These are phyloP conservation scores for Calocybe gambosa DNA, from an alignment of 1,284 basidiomycete genomes.

Conservation along the genomic window DNA sequence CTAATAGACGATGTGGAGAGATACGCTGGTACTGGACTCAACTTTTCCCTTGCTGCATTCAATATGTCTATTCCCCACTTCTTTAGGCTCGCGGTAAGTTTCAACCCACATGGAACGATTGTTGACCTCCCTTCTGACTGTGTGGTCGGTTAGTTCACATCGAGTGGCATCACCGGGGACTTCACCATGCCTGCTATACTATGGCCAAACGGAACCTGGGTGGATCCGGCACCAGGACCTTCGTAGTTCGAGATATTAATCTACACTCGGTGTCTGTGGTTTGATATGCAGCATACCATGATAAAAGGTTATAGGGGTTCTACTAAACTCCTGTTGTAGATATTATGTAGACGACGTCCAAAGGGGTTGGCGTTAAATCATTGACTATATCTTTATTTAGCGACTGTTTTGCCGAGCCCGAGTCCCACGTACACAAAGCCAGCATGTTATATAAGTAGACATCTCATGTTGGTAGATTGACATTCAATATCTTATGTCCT, in stretches of 20 bases:
- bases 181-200: constrained; percentile 78
- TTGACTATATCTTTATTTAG: not conserved
- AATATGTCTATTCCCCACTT: constrained; percentile 69
- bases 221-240: constrained; percentile 62
- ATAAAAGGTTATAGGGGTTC: too few relatives aligned
- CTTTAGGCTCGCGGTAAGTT: constrained; percentile 75
- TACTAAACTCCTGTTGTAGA: not conserved
- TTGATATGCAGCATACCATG: not conserved
- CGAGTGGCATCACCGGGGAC: constrained; percentile 54
- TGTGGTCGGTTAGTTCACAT: constrained; percentile 42
- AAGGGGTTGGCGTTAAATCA: too few relatives aligned
- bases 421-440: constrained; percentile 6
- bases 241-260: constrained; percentile 32
- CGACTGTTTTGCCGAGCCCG: constrained; percentile 3
- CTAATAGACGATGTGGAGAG: constrained; percentile 84
- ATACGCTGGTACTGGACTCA: constrained; percentile 59
- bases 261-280: not conserved
- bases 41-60: constrained; percentile 61
- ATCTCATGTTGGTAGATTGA: not conserved
- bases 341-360: too few relatives aligned
- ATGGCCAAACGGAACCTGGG: constrained; percentile 80
- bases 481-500: constrained; percentile 10
- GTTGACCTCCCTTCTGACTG: constrained; percentile 3
- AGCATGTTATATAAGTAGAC: not conserved
- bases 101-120: not conserved